These are phyloP conservation scores for Leccinum broughii DNA, from an alignment of 768 basidiomycete species.

Conservation along the genomic window DNA sequence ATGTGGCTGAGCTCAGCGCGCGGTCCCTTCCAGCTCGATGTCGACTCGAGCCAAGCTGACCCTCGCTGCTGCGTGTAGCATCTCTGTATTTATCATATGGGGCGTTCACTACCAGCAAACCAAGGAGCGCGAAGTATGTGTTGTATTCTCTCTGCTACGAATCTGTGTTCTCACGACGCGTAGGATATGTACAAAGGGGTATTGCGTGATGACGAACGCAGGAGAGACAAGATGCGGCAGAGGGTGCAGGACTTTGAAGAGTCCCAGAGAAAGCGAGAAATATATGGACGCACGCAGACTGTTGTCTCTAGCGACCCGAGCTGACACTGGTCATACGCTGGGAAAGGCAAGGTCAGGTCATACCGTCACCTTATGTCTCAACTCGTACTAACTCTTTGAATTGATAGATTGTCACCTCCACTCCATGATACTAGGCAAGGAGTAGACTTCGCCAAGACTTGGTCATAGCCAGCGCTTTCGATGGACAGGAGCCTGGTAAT, in stretches of 20 bases:
- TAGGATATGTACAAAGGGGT: constrained; percentile 94
- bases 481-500: constrained; percentile 5
- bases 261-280: constrained; percentile 61
- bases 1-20: constrained; percentile 19
- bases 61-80: constrained; percentile 60
- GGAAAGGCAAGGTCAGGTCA: constrained; percentile 7
- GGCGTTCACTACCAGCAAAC: constrained; percentile 87
- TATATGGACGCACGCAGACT: constrained; percentile 59
- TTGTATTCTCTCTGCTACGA: neutral
- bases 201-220: constrained; percentile 81
- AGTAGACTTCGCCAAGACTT: neutral
- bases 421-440: neutral
- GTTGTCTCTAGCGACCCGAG: constrained; percentile 22
- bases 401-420: neutral
- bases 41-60: constrained; percentile 75
- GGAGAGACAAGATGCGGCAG: constrained; percentile 67
- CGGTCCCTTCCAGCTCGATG: constrained; percentile 35
- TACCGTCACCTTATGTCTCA: no score
- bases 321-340: constrained; percentile 1
- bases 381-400: neutral
- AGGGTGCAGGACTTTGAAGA: constrained; percentile 61
- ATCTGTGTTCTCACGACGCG: constrained; percentile 11
- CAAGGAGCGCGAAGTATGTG: constrained; percentile 73
- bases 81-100: constrained; percentile 76
- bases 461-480: neutral